Base-by-base conservation (phyloP, 192 early-diverging fungal species). In the Martensiomyces pterosporus region DNA sequence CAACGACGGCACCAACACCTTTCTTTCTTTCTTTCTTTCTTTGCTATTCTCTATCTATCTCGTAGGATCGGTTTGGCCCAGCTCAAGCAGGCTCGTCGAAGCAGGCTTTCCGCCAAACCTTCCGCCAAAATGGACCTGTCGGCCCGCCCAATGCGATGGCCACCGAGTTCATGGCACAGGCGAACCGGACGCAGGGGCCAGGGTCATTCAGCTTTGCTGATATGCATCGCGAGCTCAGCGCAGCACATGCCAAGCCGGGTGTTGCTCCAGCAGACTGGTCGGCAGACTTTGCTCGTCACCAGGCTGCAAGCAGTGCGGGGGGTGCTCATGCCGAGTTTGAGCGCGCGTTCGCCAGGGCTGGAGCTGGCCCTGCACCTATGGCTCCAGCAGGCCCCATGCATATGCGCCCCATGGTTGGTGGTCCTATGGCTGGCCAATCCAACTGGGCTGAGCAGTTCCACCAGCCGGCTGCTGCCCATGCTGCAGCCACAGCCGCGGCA, bases 131-230 rank as follows among this genome's bases (percentile, higher is more conserved):
- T 43, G 42, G 43, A 15, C 55, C 64, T 23, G 42, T 27, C 0
- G 44, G 64, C 8, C 19, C 59, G 39, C 52, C 69, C 17, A 45
- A 27, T 26, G 47, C 37, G 3, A 56, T 48, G 44, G 38, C 65
- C 33, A 39, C 22, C 29, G 58, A 43, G 33, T 63, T 57, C 17
- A 52, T 54, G 60, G 55, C 48, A 13, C 65, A 57, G 45, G 39
- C 46, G 17, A 48, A 37, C 47, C 49, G 38, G 14, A 41, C 55
- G 2, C 49, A 38, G 13, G 50, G 48, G 3, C 39, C 54, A 15
- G 76, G 70, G 19, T 39, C 67, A 23, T 93, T 86, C 62, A 75
- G 85, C 49, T 84, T 93, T 59, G 67, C 75, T 26, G 82, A 85
- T 13, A 79, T 93, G 67, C 61, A 57, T 39, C 75, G 77, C 47